Percentiles rank a stretch among this genome's conserved stretches.
Conservation (phyloP, 2,329 filamentous ascomycete genomes). For the Chaetomium sp. region DNA sequence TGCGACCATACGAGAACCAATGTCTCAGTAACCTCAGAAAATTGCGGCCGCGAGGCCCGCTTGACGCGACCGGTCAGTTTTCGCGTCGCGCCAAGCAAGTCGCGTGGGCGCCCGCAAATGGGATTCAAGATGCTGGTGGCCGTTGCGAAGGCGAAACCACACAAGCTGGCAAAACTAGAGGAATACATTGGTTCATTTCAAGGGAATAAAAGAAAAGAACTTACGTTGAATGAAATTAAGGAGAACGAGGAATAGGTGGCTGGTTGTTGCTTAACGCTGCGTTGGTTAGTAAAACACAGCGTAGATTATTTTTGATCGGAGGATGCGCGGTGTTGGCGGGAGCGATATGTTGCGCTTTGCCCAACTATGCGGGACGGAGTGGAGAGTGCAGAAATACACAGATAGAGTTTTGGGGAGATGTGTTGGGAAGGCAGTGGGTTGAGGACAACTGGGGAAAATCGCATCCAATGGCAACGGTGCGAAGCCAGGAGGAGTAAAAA, state of each 20-base stretch:
- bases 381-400: constrained; percentile 8
- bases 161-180: too few relatives aligned
- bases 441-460: not conserved
- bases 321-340: constrained; percentile 14
- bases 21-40: too few relatives aligned
- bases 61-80: too few relatives aligned
- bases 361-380: constrained; percentile 3
- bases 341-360: not conserved
- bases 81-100: too few relatives aligned
- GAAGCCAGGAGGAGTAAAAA: constrained; percentile 13
- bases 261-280: constrained; percentile 14
- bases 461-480: constrained; percentile 5
- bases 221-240: constrained; percentile 31
- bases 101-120: too few relatives aligned
- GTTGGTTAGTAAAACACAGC: constrained; percentile 14
- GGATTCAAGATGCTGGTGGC: too few relatives aligned
- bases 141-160: too few relatives aligned
- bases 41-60: too few relatives aligned
- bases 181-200: too few relatives aligned
- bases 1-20: too few relatives aligned
- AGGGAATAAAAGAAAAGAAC: constrained; percentile 20
- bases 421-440: constrained; percentile 4
- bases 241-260: constrained; percentile 3
- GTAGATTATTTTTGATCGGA: constrained; percentile 14
- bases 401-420: constrained; percentile 6